Conservation (phyloP, 352 stramenopile genomes). For the Phytophthora crassamura region DNA sequence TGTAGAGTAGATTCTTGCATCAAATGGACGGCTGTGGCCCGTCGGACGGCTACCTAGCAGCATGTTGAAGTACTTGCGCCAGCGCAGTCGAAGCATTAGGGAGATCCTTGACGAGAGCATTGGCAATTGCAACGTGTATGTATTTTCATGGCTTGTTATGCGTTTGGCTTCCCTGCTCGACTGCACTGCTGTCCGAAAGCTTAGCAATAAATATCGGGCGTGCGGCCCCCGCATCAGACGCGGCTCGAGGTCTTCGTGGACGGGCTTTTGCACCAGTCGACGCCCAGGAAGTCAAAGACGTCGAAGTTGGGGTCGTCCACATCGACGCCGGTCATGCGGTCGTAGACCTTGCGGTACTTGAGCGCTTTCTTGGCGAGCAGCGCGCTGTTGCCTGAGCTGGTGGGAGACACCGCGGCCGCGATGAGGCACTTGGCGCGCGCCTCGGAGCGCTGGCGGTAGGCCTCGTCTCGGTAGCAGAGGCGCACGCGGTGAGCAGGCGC, state of each 20-base stretch:
- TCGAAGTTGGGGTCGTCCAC: constrained; percentile 61
- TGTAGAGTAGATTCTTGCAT: too few relatives aligned
- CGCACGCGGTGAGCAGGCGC: constrained; percentile 36
- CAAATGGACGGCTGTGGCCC: too few relatives aligned
- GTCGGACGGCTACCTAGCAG: too few relatives aligned
- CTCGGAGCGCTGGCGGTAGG: constrained; percentile 42
- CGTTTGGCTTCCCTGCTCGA: neutral
- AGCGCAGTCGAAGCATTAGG: too few relatives aligned
- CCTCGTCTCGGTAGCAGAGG: constrained; percentile 53
- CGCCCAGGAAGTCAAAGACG: constrained; percentile 58
- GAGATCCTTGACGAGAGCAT: too few relatives aligned
- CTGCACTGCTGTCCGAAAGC: neutral
- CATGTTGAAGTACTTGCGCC: too few relatives aligned
- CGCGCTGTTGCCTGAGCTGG: constrained; percentile 39
- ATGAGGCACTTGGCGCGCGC: constrained; percentile 43
- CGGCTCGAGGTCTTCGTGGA: constrained; percentile 15
- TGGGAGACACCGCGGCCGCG: constrained; percentile 28
- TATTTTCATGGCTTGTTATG: neutral
- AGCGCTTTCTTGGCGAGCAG: constrained; percentile 62
- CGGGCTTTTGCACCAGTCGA: constrained; percentile 54
- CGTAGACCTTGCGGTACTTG: constrained; percentile 61
- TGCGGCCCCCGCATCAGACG: constrained; percentile 2
- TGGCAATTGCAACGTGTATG: too few relatives aligned
- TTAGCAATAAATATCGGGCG: constrained; percentile 31
- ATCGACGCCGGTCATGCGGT: constrained; percentile 49